Conservation (phyloP, 257 asterid genomes). For the Vinca minor region DNA sequence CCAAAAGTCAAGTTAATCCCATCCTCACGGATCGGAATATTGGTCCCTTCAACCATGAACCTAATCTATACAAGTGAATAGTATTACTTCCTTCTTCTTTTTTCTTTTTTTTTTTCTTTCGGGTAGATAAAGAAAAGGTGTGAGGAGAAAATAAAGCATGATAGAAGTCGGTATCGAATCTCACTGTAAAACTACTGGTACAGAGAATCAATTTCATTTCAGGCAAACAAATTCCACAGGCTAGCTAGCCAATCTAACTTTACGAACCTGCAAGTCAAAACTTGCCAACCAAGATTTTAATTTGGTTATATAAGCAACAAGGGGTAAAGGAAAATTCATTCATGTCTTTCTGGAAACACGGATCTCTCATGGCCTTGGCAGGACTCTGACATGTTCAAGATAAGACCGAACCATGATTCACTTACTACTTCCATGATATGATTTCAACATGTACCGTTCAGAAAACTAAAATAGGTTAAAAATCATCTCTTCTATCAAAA, state of each 20-base stretch:
- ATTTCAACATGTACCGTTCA: not conserved
- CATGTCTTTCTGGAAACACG: not conserved
- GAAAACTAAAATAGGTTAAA: not conserved
- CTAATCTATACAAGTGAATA: not conserved
- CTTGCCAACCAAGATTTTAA: not conserved
- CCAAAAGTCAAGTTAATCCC: not conserved
- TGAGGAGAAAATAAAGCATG: not conserved
- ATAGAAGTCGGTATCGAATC: no score
- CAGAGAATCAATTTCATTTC: not conserved
- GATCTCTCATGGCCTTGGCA: not conserved
- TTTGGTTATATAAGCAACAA: not conserved
- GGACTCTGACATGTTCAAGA: not conserved
- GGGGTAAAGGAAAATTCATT: not conserved
- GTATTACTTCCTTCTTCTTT: not conserved
- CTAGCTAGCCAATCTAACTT: not conserved
- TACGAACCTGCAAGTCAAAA: not conserved
- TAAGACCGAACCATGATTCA: not conserved
- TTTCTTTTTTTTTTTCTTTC: no score
- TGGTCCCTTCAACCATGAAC: not conserved
- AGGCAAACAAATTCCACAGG: no score
- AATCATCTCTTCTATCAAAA: not conserved
- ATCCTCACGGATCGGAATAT: not conserved
- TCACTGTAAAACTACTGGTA: not conserved
- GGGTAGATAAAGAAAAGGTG: no score
- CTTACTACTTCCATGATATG: not conserved